phyloP scores from a whole-genome alignment of 495 filamentous ascomycete species.

The Cryomyces antarcticus region DNA sequence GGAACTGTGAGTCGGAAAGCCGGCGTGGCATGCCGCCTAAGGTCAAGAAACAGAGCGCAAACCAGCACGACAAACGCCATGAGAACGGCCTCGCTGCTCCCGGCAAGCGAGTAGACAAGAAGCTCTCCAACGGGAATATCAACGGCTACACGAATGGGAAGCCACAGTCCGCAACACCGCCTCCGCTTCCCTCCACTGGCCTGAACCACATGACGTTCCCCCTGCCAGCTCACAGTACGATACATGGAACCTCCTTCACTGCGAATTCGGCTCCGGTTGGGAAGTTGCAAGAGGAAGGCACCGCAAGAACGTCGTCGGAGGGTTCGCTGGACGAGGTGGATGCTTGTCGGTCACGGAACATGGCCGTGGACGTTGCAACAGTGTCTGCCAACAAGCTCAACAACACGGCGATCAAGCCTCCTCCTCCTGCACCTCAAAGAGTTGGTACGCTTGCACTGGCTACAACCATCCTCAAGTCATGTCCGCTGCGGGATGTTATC shows the following conservation, averaged over 20 bases:
- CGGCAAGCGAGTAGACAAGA: slow-evolving; percentile 58
- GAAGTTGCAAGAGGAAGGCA: background rate
- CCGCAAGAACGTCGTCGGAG: background rate
- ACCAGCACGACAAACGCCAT: slow-evolving; percentile 49
- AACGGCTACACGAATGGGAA: slow-evolving; percentile 33
- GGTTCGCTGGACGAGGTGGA: background rate
- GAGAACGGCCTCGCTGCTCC: slow-evolving; percentile 76
- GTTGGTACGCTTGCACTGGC: slow-evolving; percentile 47
- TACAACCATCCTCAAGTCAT: slow-evolving; percentile 73
- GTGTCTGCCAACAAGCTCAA: background rate
- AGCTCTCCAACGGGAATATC: slow-evolving; percentile 41
- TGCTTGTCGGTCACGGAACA: background rate
- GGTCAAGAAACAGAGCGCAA: background rate
- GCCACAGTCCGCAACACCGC: slow-evolving; percentile 21
- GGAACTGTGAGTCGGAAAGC: background rate
- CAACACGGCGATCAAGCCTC: background rate
- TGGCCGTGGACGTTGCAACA: slow-evolving; percentile 2
- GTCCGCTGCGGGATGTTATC: slow-evolving; percentile 86
- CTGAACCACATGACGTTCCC: slow-evolving; percentile 9
- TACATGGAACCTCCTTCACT: background rate
- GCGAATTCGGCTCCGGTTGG: background rate
- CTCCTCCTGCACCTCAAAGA: slow-evolving; percentile 26
- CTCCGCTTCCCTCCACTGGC: slow-evolving; percentile 13
- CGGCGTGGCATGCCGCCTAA: background rate
- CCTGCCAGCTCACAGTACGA: slow-evolving; percentile 5